Evolutionary conservation across 1,284 basidiomycete species (phyloP).

Genomic region (Cryptococcus sp.): DNA sequence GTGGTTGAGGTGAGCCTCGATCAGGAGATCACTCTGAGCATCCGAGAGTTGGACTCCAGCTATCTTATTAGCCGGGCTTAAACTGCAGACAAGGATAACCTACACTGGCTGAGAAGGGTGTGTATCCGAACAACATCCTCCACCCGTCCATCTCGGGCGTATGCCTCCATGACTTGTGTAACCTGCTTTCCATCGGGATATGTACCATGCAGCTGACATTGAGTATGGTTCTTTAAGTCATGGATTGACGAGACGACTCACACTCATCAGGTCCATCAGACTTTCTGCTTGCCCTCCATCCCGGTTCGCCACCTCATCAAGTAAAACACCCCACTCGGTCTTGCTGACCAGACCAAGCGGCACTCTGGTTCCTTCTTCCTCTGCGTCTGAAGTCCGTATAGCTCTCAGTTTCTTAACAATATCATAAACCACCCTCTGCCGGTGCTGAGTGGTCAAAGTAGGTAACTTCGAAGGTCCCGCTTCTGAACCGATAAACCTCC

Average conservation of each 20-base stretch:
- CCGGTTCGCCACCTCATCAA: conserved; percentile 33
- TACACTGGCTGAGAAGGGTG: conserved; percentile 18
- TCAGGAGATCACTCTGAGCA: conserved; percentile 28
- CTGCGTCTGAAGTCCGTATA: background rate
- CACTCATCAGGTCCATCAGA: conserved; percentile 15
- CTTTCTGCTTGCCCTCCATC: conserved; percentile 4
- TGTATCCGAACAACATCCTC: conserved; percentile 19
- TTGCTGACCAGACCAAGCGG: conserved; percentile 32
- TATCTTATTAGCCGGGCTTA: conserved; percentile 5
- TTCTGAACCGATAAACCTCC: background rate
- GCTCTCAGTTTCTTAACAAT: background rate
- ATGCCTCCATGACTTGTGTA: conserved; percentile 14
- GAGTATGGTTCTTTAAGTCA: background rate
- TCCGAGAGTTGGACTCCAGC: conserved; percentile 16
- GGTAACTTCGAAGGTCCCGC: background rate
- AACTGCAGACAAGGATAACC: conserved; percentile 1
- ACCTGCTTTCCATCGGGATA: conserved; percentile 7
- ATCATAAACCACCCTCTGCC: background rate
- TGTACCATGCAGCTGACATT: conserved; percentile 8
- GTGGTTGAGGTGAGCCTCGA: conserved; percentile 22
- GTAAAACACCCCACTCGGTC: conserved; percentile 34
- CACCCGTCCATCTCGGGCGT: conserved; percentile 20
- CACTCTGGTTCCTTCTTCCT: conserved; percentile 7
- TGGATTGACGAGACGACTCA: conserved; percentile 12
- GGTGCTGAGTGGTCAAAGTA: background rate